Evolutionary conservation across 139 green algal species (phyloP), one percentile per base, ranked within the genome.

Genomic region (Closterium sp.): DNA sequence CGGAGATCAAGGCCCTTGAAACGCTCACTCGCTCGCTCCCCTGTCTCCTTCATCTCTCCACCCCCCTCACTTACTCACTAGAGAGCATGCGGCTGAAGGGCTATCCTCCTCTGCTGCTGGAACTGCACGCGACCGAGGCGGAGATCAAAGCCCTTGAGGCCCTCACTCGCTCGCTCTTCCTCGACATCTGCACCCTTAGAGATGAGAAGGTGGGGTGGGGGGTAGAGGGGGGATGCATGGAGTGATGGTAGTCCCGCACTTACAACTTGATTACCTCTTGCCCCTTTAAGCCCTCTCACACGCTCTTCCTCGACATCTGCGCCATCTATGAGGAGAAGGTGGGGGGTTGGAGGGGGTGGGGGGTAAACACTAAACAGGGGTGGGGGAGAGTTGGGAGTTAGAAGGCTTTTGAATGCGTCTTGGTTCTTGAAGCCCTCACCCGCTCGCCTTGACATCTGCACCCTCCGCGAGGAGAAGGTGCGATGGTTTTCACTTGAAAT

Each of bases 151-250:
- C 94, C 2, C 91, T 98, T 45, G 95, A 97, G 90, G 88, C 79
- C 22, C 93, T 98, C 86, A 73, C 91, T 88, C 90, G 94, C 91
- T 96, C 95, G 28, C 93, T 98, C 31, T 93, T 95, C 30, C 31
- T 92, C 1, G 92, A 94, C 17, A 62, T 94, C 17, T 84, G 70
- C n/a, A 87, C 88, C 24, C 92, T 94, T 10, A 2, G 91, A 96
- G n/a, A 97, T 98, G 92, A 92, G 97, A 90, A 30, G 95, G 27
- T 98, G 98, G 91, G 62, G 42, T 5, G 42, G 42, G 7, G 7
- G 42, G 62, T 13, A 24, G 7, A 79, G 62, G 62, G 7, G 62
- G 19, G 62, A 13, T 22, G 38, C n/a, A n/a, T n/a, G n/a, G n/a
- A n/a, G n/a, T n/a, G n/a, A n/a, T n/a, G n/a, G n/a, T n/a, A n/a